phyloP scores from a whole-genome alignment of 768 basidiomycete genomes.

The Lentinus tigrinus region DNA sequence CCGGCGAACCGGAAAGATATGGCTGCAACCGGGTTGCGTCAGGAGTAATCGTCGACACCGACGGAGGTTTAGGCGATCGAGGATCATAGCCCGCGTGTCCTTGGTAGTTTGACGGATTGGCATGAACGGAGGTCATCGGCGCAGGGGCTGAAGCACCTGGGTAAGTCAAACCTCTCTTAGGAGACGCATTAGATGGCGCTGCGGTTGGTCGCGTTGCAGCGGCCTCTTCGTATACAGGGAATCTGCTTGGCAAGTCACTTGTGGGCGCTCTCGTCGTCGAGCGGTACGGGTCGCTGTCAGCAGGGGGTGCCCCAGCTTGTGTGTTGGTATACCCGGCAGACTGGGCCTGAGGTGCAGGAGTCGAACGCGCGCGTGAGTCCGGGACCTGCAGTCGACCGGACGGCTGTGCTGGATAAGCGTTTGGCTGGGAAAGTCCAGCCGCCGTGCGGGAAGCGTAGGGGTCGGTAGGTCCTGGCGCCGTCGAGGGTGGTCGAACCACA shows the following conservation, averaged over 20 bases:
- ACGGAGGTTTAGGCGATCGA: conserved; percentile 17
- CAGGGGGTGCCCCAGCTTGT: not conserved
- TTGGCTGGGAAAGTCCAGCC: not conserved
- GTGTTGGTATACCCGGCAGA: not conserved
- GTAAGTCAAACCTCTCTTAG: conserved; percentile 12
- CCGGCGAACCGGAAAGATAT: not conserved
- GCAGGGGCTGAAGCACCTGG: conserved; percentile 14
- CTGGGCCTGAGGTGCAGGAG: conserved; percentile 2
- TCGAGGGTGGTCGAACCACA: conserved; percentile 14
- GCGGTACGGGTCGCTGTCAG: not conserved
- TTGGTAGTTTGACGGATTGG: conserved; percentile 2
- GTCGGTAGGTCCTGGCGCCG: conserved; percentile 1
- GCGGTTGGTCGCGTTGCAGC: not conserved
- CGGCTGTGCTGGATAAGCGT: not conserved
- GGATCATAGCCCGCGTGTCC: conserved; percentile 2
- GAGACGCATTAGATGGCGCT: conserved; percentile 4
- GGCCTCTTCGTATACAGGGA: conserved; percentile 8
- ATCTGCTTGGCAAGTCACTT: not conserved
- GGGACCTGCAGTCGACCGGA: not conserved
- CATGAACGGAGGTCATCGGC: not conserved
- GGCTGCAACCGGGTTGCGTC: not conserved
- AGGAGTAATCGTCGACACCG: not conserved
- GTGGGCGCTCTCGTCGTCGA: not conserved
- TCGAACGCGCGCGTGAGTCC: conserved; percentile 5
- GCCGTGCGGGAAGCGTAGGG: conserved; percentile 5